Conservation (phyloP, 768 basidiomycete species). For the Podaxis pistillaris region DNA sequence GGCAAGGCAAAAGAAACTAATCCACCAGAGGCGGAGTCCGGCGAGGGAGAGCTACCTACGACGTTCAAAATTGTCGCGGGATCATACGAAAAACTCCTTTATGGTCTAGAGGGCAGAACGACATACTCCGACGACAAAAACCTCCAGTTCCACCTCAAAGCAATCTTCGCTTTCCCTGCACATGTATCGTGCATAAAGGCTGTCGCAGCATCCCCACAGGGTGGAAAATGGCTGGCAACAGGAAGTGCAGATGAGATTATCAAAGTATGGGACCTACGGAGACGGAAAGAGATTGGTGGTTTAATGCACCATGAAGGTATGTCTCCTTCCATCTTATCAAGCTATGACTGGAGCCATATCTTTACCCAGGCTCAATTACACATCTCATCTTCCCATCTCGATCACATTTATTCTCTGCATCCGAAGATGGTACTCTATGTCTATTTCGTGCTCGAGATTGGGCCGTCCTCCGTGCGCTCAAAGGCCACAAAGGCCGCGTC, state of each 20-base stretch:
- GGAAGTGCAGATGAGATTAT: constrained; percentile 96
- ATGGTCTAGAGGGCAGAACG: constrained; percentile 76
- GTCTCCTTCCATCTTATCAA: constrained; percentile 14
- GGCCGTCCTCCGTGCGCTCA: constrained; percentile 82
- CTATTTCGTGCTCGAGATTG: constrained; percentile 94
- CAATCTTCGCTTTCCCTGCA: constrained; percentile 95
- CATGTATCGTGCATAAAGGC: constrained; percentile 93
- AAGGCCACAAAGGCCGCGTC: constrained; percentile 92
- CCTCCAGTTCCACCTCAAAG: constrained; percentile 50
- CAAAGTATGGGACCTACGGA: constrained; percentile 93
- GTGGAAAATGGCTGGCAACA: constrained; percentile 95
- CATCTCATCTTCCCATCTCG: constrained; percentile 82
- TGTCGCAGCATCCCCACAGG: constrained; percentile 81
- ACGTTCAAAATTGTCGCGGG: constrained; percentile 89
- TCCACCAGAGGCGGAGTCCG: constrained; percentile 20
- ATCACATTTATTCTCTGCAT: constrained; percentile 87
- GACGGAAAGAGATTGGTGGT: constrained; percentile 92
- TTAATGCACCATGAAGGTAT: constrained; percentile 93
- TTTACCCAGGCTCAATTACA: constrained; percentile 79
- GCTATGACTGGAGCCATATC: background rate
- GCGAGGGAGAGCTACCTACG: constrained; percentile 36
- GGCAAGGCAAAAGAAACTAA: constrained; percentile 23
- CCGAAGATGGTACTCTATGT: constrained; percentile 88
- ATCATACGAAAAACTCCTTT: constrained; percentile 95
- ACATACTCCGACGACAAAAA: constrained; percentile 30